Conservation (phyloP, 257 asterid genomes). For the Galeopsis tetrahit region DNA sequence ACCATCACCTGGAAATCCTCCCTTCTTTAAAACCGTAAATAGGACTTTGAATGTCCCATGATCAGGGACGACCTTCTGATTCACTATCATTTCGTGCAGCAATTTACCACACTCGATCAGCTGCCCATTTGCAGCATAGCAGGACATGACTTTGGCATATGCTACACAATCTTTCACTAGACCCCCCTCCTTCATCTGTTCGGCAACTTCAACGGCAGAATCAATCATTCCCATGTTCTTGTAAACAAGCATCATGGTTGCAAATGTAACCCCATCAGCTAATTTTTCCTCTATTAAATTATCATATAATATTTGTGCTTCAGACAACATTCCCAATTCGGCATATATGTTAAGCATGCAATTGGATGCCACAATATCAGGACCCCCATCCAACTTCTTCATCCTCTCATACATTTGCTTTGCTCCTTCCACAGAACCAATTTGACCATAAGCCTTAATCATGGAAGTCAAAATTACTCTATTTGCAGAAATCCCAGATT, state of each 20-base stretch:
- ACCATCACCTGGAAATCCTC: slow-evolving; percentile 67
- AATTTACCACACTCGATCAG: slow-evolving; percentile 75
- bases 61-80: slow-evolving; percentile 62
- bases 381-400: slow-evolving; percentile 30
- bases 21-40: slow-evolving; percentile 73
- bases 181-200: slow-evolving; percentile 68
- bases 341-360: slow-evolving; percentile 81
- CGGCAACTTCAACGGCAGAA: slow-evolving; percentile 81
- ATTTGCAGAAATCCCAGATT: slow-evolving; percentile 64
- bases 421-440: slow-evolving; percentile 82
- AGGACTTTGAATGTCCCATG: slow-evolving; percentile 68
- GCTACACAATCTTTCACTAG: slow-evolving; percentile 60
- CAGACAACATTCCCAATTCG: slow-evolving; percentile 79
- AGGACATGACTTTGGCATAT: slow-evolving; percentile 77
- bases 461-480: slow-evolving; percentile 74
- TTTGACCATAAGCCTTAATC: slow-evolving; percentile 81
- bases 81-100: slow-evolving; percentile 74
- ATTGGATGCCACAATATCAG: slow-evolving; percentile 87
- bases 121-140: slow-evolving; percentile 72
- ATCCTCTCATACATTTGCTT: slow-evolving; percentile 55
- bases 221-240: slow-evolving; percentile 92
- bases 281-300: slow-evolving; percentile 47
- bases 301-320: slow-evolving; percentile 64
- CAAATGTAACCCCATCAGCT: slow-evolving; percentile 82
- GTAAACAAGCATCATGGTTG: slow-evolving; percentile 83